Evolutionary conservation across 2,329 filamentous ascomycete species (phyloP).

Genomic region (Colletotrichum sp.): DNA sequence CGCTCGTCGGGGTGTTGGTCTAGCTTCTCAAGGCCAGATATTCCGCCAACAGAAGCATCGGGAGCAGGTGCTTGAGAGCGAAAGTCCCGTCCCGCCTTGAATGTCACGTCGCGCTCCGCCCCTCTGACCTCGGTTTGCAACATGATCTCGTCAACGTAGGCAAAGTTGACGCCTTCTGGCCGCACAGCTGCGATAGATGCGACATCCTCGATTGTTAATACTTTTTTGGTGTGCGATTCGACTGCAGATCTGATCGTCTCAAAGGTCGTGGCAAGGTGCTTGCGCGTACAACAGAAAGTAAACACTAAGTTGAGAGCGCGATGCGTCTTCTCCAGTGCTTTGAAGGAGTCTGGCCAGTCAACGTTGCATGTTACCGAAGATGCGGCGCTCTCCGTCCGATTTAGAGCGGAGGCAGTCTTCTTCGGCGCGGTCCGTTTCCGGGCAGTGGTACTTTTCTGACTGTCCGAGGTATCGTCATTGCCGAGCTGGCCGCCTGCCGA

Average conservation of each 20-base stretch:
- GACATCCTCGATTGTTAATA: slow-evolving; percentile 77
- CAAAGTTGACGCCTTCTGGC: slow-evolving; percentile 80
- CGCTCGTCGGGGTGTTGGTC: slow-evolving; percentile 31
- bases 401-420: slow-evolving; percentile 18
- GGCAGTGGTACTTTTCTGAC: background rate
- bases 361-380: slow-evolving; percentile 36
- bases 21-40: slow-evolving; percentile 54
- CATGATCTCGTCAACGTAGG: slow-evolving; percentile 84
- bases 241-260: slow-evolving; percentile 86
- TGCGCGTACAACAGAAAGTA: slow-evolving; percentile 92
- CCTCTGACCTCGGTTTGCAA: slow-evolving; percentile 81
- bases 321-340: slow-evolving; percentile 75
- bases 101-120: slow-evolving; percentile 66
- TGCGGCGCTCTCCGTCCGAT: slow-evolving; percentile 6
- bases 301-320: slow-evolving; percentile 90
- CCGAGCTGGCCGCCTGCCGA: background rate
- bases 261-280: slow-evolving; percentile 90
- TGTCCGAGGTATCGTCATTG: background rate
- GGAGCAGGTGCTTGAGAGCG: slow-evolving; percentile 53
- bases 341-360: slow-evolving; percentile 78
- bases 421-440: slow-evolving; percentile 5
- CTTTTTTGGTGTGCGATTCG: slow-evolving; percentile 77
- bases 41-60: slow-evolving; percentile 62
- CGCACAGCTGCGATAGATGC: slow-evolving; percentile 80
- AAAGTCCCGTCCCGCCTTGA: slow-evolving; percentile 62